Evolutionary conservation across 169 alveolate species (phyloP).

Genomic region (Plasmodium yoelii): DNA sequence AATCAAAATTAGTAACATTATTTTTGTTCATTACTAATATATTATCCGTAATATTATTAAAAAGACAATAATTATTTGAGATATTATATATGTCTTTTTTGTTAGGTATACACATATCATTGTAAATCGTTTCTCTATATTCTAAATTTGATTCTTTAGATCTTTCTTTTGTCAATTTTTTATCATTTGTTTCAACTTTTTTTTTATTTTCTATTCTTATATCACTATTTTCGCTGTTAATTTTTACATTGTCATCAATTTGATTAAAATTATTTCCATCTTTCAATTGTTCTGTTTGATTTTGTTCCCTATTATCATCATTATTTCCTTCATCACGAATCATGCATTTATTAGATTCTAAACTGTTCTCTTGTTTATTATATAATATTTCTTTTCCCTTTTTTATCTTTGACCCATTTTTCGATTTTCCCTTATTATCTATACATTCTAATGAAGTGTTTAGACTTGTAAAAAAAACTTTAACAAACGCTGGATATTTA

Average conservation of each 20-base stretch:
- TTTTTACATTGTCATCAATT: neutral
- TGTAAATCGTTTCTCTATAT: neutral
- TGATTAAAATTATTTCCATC: neutral
- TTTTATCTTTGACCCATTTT: neutral
- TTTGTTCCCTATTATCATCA: neutral
- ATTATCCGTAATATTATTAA: constrained; percentile 10
- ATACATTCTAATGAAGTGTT: neutral
- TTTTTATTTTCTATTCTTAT: neutral
- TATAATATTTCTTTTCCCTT: neutral
- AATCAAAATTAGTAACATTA: constrained; percentile 42
- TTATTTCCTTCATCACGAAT: neutral
- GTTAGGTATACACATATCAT: constrained; percentile 1
- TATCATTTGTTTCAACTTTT: neutral
- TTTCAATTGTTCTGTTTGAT: neutral
- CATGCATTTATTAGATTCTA: neutral
- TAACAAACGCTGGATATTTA: constrained; percentile 45
- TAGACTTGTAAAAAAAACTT: constrained; percentile 27
- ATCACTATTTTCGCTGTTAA: neutral
- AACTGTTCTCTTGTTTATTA: neutral
- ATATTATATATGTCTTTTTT: constrained; percentile 28
- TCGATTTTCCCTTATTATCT: neutral
- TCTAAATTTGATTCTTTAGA: neutral
- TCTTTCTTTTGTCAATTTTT: neutral
- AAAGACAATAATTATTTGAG: constrained; percentile 9
- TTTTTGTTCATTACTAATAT: constrained; percentile 9